These are phyloP conservation scores for Botrytis sinoallii DNA, from an alignment of 2,329 filamentous ascomycete genomes.

Conservation along the genomic window DNA sequence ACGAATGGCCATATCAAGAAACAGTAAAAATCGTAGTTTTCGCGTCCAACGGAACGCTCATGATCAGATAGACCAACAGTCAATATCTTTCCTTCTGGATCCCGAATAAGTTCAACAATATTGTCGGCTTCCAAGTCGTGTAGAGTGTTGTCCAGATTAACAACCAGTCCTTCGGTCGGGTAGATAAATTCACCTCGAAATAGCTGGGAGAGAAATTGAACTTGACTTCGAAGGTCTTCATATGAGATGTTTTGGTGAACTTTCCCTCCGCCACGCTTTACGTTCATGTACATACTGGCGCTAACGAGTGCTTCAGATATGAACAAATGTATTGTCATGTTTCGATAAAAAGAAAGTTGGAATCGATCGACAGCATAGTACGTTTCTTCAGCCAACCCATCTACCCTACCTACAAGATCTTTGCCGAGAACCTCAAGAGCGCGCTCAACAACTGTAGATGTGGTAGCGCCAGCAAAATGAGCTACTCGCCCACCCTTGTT, in stretches of 20 bases:
- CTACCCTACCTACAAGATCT: constrained; percentile 76
- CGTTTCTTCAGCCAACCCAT: constrained; percentile 81
- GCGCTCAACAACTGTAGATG: constrained; percentile 79
- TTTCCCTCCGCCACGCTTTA: constrained; percentile 88
- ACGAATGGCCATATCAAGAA: constrained; percentile 99
- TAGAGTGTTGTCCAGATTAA: constrained; percentile 79
- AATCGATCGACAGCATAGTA: constrained; percentile 95
- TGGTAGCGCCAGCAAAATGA: constrained; percentile 80
- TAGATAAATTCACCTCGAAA: constrained; percentile 98
- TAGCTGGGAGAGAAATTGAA: constrained; percentile 85
- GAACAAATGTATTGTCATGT: constrained; percentile 99
- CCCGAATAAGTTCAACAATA: constrained; percentile 66
- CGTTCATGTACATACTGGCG: constrained; percentile 81
- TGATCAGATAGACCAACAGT: constrained; percentile 70
- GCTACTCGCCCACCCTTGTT: constrained; percentile 89
- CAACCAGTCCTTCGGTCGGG: constrained; percentile 74
- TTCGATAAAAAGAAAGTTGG: constrained; percentile 96
- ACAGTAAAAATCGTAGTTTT: constrained; percentile 98
- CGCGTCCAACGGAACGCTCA: constrained; percentile 75
- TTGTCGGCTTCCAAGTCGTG: constrained; percentile 72
- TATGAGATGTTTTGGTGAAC: constrained; percentile 76
- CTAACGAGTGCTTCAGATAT: constrained; percentile 90
- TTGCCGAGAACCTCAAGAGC: constrained; percentile 89
- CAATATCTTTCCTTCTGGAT: constrained; percentile 54
- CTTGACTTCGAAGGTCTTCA: constrained; percentile 69